A percentile compares a stretch with the other conserved stretches of the same genome.
phyloP scores from a whole-genome alignment of 2,329 filamentous ascomycete genomes.

The Exophiala phaeomuriformis region DNA sequence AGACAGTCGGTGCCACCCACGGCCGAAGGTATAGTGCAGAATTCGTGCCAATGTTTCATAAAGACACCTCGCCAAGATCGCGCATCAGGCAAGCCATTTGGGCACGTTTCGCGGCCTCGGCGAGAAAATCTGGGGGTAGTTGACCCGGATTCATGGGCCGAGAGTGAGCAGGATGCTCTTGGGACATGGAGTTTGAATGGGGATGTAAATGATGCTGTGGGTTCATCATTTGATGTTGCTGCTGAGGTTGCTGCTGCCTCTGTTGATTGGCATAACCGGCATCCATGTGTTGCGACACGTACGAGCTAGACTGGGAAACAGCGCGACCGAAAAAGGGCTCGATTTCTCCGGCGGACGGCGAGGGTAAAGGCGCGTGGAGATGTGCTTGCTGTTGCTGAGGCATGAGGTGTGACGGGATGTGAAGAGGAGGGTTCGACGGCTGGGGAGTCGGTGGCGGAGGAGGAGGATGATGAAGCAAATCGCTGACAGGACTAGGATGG shows the following conservation, averaged over 20 bases:
- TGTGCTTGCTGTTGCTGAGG: constrained; percentile 19
- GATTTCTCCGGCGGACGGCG: constrained; percentile 24
- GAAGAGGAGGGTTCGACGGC: constrained; percentile 17
- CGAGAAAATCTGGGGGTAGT: constrained; percentile 75
- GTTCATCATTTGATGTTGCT: constrained; percentile 12
- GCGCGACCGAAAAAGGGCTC: constrained; percentile 23
- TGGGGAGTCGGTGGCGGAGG: constrained; percentile 16
- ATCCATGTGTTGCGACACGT: constrained; percentile 17
- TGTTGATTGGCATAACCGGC: constrained; percentile 10
- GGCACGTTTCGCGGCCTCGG: constrained; percentile 86
- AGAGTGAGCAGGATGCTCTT: constrained; percentile 20
- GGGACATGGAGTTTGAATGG: constrained; percentile 27
- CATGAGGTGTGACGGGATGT: constrained; percentile 22
- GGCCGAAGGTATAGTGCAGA: neutral
- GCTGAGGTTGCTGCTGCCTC: constrained; percentile 12
- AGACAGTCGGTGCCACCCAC: no score
- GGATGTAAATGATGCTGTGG: constrained; percentile 24
- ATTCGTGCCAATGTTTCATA: constrained; percentile 31
- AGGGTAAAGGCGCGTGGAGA: constrained; percentile 25
- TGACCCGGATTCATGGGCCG: constrained; percentile 33
- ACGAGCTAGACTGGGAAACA: constrained; percentile 20
- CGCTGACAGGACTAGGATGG: constrained; percentile 25
- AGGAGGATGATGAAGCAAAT: constrained; percentile 19
- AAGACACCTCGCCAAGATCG: constrained; percentile 68
- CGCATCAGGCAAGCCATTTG: constrained; percentile 84